Evolutionary conservation across 768 basidiomycete genomes (phyloP).

Genomic region (Collybia nuda): DNA sequence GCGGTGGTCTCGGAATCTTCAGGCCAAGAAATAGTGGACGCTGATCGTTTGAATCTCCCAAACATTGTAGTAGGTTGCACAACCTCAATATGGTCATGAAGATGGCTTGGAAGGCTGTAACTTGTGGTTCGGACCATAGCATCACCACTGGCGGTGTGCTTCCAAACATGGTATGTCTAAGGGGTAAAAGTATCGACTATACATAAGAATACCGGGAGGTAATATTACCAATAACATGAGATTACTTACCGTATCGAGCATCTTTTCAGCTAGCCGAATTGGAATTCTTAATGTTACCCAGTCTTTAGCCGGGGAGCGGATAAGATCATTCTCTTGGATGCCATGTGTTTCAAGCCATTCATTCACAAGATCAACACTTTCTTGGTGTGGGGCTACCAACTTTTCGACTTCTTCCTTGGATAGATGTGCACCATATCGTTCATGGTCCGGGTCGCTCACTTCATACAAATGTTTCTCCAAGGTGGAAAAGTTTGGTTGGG

Average conservation of each 20-base stretch:
- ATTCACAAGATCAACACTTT: slow-evolving; percentile 52
- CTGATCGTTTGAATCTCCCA: slow-evolving; percentile 41
- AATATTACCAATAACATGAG: not conserved
- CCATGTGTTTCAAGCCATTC: slow-evolving; percentile 64
- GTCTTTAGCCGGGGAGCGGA: slow-evolving; percentile 64
- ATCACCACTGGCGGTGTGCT: slow-evolving; percentile 49
- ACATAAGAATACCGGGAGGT: not conserved
- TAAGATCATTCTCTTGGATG: slow-evolving; percentile 42
- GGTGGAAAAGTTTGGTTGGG: slow-evolving; percentile 47
- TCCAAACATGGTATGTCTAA: slow-evolving; percentile 66
- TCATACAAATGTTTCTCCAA: slow-evolving; percentile 55
- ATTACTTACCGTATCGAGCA: slow-evolving; percentile 64
- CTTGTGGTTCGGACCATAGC: slow-evolving; percentile 62
- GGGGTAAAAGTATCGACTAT: not conserved
- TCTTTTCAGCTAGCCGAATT: slow-evolving; percentile 59
- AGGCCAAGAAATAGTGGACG: slow-evolving; percentile 30
- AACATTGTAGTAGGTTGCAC: slow-evolving; percentile 77
- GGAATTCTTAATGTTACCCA: slow-evolving; percentile 66
- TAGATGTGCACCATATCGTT: slow-evolving; percentile 54
- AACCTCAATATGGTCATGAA: slow-evolving; percentile 63
- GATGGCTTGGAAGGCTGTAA: slow-evolving; percentile 62
- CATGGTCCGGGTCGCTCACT: slow-evolving; percentile 56
- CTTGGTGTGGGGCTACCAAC: slow-evolving; percentile 56
- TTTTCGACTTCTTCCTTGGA: slow-evolving; percentile 66
- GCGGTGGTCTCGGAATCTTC: slow-evolving; percentile 18